These are phyloP conservation scores for Gorgonomyces haynaldii DNA, from an alignment of 192 early-diverging fungal species.

Conservation along the genomic window DNA sequence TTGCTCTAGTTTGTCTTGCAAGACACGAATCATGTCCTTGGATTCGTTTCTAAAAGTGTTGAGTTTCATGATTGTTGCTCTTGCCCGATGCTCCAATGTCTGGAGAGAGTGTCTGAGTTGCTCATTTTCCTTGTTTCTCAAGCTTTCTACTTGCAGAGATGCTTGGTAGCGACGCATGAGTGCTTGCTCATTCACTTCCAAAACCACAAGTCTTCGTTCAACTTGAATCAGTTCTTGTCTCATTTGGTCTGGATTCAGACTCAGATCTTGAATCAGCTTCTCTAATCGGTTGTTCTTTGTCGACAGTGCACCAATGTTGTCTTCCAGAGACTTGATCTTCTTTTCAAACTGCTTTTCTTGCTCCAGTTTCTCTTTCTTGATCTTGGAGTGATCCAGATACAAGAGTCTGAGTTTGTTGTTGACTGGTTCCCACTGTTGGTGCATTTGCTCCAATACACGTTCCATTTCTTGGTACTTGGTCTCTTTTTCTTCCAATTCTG, in stretches of 20 bases:
- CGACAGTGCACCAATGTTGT: too few species aligned
- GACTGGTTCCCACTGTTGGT: constrained; percentile 15
- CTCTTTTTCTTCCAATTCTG: constrained; percentile 24
- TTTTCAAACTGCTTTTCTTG: constrained; percentile 1
- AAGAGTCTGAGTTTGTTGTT: constrained; percentile 21
- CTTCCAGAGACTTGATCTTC: too few species aligned
- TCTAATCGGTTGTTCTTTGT: too few species aligned
- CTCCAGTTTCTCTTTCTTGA: constrained; percentile 6
- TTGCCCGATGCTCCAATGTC: constrained; percentile 26
- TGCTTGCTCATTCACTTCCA: constrained; percentile 29
- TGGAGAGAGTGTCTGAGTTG: constrained; percentile 10
- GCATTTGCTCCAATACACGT: constrained; percentile 16
- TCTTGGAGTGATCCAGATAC: constrained; percentile 16
- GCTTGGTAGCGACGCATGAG: constrained; percentile 24
- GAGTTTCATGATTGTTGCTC: constrained; percentile 21
- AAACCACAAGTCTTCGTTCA: constrained; percentile 23
- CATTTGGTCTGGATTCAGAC: constrained; percentile 13
- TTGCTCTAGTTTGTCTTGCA: constrained; percentile 8
- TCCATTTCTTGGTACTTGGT: constrained; percentile 12
- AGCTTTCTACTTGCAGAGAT: constrained; percentile 15
- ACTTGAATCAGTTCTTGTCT: constrained; percentile 16
- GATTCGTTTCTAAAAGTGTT: constrained; percentile 11
- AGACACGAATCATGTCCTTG: not conserved
- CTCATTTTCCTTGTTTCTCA: constrained; percentile 22
- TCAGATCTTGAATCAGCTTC: not conserved